Base-by-base conservation (phyloP, 2,329 filamentous ascomycete genomes). In the Penicillium sp. region DNA sequence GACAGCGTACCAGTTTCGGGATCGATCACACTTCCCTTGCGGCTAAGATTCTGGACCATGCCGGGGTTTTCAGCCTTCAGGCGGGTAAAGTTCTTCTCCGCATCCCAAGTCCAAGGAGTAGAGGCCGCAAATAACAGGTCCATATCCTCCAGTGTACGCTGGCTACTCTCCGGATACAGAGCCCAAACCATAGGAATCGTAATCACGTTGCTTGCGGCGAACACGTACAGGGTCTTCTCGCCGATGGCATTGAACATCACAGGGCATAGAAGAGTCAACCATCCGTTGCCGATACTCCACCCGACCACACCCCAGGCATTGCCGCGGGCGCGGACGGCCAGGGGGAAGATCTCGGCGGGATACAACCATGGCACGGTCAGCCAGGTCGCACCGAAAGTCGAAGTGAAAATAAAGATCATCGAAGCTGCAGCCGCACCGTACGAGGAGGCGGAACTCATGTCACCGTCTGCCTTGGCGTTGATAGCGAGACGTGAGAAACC, bases 231-330 rank as follows among this genome's bases (percentile, higher is more conserved):
- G 0, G 85, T 89, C 61, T 87, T 88, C 54, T 88, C 83, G 20
- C 79, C 77, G 44, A 89, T 81, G 5, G 75, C 72, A 48, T 75
- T 69, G 62, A 88, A 85, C 69, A 84, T 84, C n/a, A 78, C 73
- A 0, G 81, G 81, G 7, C 78, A 76, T 0, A 83, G 68, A 0
- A 83, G 72, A 0, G 68, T 70, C 55, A 79, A 66, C 82, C 83
- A 87, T 13, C 84, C 85, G 56, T 88, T 88, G 0, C 87, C 86
- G 44, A 89, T 87, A 12, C 77, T 81, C 87, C 86, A 90, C 0
- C 87, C 86, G 0, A 88, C 79, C 0, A 89, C 86, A 18, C 87
- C 86, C 79, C 82, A 89, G 0, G 86, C 84, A 52, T 89, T 89
- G 5, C 86, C 87, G 58, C 86, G 84, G 1, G 87, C 86, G 20